Evolutionary conservation across 176 grass and related monocot species (phyloP), one percentile per base, ranked within the genome.

Genomic region (Zizania latifolia): DNA sequence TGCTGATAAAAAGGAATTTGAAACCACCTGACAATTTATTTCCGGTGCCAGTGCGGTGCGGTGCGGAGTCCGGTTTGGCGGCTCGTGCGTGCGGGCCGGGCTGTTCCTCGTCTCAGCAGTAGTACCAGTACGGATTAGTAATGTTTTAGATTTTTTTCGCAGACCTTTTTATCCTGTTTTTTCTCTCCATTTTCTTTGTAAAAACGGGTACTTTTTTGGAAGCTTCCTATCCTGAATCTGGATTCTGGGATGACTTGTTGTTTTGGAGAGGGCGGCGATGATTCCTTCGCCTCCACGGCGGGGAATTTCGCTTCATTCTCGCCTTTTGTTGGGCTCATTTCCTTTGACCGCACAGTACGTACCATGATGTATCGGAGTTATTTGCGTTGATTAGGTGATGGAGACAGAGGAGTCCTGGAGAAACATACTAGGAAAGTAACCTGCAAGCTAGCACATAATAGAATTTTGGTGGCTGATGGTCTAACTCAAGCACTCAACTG

Each of bases 141-240:
- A 65, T 48, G 73, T 31, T 69, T 69, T 58, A 60, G 1, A 34
- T 50, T 46, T 30, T 53, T 6, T 9, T 1, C 5, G 30, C 30
- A 3, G 0, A 0, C 34, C 34, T 10, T 57, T 6, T 21, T 32
- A 37, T 78, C 14, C 12, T 12, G 51, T 1, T 48, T 65, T 79
- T 9, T 74, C 39, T 59, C 30, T 44, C 23, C 12, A 21, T 15
- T 43, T 33, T 33, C 30, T 87, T 32, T 44, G 50, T 58, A 58
- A 78, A 66, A n/a, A n/a, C n/a, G 79, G 15, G 14, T 10, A 34
- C 79, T 83, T 83, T 82, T 87, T 82, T 87, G 79, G 85, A 87
- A 87, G 60, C 50, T 78, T 83, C 85, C 60, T 38, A 33, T 72
- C 74, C 59, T 13, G 58, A 40, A 78, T 82, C 68, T 63, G 54